A percentile compares a stretch with the other conserved stretches of the same genome.
Conservation (phyloP, 2,329 filamentous ascomycete species). For the Sphaerulina vaccinii region DNA sequence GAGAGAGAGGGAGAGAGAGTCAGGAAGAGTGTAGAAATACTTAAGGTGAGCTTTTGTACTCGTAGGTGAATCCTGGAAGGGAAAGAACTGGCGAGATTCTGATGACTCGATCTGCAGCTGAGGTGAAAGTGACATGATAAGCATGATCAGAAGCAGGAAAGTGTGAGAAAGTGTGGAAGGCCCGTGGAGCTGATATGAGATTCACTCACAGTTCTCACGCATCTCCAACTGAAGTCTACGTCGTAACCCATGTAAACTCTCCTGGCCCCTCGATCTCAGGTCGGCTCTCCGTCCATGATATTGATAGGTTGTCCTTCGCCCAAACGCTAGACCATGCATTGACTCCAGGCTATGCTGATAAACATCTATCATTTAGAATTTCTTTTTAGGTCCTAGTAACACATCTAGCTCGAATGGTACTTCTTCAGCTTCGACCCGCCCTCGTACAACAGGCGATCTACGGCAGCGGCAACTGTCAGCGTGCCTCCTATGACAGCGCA, state of each 20-base stretch:
- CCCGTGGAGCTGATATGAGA: conserved; percentile 1
- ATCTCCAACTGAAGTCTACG: neutral
- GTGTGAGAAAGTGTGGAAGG: neutral
- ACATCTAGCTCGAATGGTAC: conserved; percentile 60
- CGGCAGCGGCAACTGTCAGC: conserved; percentile 87
- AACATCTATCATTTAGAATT: conserved; percentile 9
- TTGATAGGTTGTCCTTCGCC: neutral
- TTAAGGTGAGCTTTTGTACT: neutral
- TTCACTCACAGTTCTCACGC: conserved; percentile 5
- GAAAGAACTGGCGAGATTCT: neutral
- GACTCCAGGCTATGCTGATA: neutral
- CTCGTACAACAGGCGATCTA: conserved; percentile 90
- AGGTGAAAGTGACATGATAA: neutral
- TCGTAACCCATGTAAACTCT: conserved; percentile 2
- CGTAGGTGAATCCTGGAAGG: neutral
- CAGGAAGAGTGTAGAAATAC: neutral
- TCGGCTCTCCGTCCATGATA: neutral
- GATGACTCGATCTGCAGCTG: neutral
- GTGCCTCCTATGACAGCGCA: conserved; percentile 95
- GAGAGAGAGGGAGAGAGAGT: neutral
- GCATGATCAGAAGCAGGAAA: neutral
- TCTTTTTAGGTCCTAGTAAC: neutral
- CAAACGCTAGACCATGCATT: conserved; percentile 4
- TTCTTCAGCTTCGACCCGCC: conserved; percentile 83
- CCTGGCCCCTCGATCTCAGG: neutral